phyloP scores from a whole-genome alignment of 2,329 filamentous ascomycete species.

The Phialophora tarda region DNA sequence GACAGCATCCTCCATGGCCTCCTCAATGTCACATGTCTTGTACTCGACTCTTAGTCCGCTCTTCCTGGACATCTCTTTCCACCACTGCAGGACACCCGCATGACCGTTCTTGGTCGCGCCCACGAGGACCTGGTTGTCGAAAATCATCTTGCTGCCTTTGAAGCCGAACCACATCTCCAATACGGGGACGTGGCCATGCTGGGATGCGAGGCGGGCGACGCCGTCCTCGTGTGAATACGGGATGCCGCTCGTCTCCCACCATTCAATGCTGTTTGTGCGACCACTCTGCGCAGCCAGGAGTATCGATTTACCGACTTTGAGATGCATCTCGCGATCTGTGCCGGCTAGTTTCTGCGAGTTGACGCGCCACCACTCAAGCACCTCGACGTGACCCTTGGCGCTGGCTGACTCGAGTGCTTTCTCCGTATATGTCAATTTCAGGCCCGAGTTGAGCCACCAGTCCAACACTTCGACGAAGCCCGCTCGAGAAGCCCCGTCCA shows the following conservation, averaged over 20 bases:
- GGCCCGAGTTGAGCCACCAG: slow-evolving; percentile 85
- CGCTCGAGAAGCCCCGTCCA: slow-evolving; percentile 84
- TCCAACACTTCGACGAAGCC: slow-evolving; percentile 85
- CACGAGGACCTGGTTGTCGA: slow-evolving; percentile 81
- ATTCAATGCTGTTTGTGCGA: slow-evolving; percentile 75
- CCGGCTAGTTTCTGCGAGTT: slow-evolving; percentile 41
- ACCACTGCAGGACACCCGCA: slow-evolving; percentile 87
- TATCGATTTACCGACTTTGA: slow-evolving; percentile 84
- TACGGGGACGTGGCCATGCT: slow-evolving; percentile 82
- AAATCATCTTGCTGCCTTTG: slow-evolving; percentile 77
- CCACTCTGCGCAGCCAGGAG: slow-evolving; percentile 84
- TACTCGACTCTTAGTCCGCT: slow-evolving; percentile 80
- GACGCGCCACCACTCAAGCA: slow-evolving; percentile 92
- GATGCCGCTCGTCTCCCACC: slow-evolving; percentile 86
- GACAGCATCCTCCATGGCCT: slow-evolving; percentile 87
- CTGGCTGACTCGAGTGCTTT: slow-evolving; percentile 86
- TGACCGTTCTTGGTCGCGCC: slow-evolving; percentile 87
- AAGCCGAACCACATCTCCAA: slow-evolving; percentile 81
- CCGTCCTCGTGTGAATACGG: slow-evolving; percentile 79
- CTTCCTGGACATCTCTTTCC: slow-evolving; percentile 62
- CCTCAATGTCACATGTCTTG: slow-evolving; percentile 93
- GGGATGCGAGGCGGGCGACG: slow-evolving; percentile 81
- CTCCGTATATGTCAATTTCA: slow-evolving; percentile 84
- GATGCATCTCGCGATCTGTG: slow-evolving; percentile 55
- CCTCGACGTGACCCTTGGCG: slow-evolving; percentile 79